Percentiles rank a stretch among this genome's conserved stretches.
phyloP scores from a whole-genome alignment of 139 green algal genomes.

The Bryopsis sp. region DNA sequence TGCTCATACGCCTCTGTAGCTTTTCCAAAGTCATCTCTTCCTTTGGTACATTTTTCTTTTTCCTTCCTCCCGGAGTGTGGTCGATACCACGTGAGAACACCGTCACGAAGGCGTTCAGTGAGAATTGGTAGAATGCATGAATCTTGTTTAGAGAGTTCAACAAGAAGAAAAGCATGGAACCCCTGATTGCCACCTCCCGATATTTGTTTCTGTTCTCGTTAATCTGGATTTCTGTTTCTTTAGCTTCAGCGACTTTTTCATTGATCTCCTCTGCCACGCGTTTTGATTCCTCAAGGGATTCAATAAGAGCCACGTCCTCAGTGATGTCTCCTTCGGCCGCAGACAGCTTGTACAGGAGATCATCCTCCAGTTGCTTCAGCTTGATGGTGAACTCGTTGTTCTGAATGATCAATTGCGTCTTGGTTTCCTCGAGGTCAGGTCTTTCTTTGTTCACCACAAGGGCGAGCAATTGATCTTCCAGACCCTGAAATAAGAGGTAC shows the following conservation, averaged over 20 bases:
- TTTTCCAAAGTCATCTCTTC: conserved; percentile 8
- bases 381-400: conserved; percentile 90
- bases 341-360: conserved; percentile 73
- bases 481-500: conserved; percentile 32
- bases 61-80: conserved; percentile 50
- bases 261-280: conserved; percentile 71
- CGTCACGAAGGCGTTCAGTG: conserved; percentile 67
- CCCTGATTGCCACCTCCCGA: conserved; percentile 48
- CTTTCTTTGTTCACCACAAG: conserved; percentile 83
- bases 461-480: conserved; percentile 81
- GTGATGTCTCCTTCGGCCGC: conserved; percentile 81
- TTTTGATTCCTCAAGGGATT: conserved; percentile 76
- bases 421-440: conserved; percentile 78
- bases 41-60: conserved; percentile 37
- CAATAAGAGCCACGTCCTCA: conserved; percentile 82
- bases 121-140: conserved; percentile 81
- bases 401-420: conserved; percentile 78
- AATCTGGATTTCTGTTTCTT: conserved; percentile 60
- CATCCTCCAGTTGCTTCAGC: conserved; percentile 75
- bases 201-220: conserved; percentile 77
- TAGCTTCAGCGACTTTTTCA: conserved; percentile 56
- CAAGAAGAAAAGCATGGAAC: conserved; percentile 78
- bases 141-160: conserved; percentile 83
- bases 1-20: conserved; percentile 23
- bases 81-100: conserved; percentile 71